phyloP scores from a whole-genome alignment of 2,329 filamentous ascomycete species.

The Pyricularia grisea region DNA sequence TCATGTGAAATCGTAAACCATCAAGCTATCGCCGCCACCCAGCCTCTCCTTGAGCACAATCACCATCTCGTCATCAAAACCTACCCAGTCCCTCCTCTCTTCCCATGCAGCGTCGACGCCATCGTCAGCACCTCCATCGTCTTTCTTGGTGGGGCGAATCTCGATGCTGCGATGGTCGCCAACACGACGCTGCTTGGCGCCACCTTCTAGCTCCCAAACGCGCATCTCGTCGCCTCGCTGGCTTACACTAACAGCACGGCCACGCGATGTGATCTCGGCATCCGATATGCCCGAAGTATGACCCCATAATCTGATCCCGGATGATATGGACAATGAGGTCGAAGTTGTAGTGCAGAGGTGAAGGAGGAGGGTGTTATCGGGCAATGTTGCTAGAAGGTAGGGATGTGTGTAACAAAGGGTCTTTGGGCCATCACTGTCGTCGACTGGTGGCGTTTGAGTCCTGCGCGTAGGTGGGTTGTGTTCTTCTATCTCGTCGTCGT shows the following conservation, averaged over 20 bases:
- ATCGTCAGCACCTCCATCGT: not conserved
- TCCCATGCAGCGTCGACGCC: constrained; percentile 24
- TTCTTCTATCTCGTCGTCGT: constrained; percentile 3
- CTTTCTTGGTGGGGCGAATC: constrained; percentile 27
- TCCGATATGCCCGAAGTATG: constrained; percentile 85
- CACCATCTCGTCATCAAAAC: constrained; percentile 89
- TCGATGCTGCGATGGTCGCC: constrained; percentile 28
- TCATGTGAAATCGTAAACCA: constrained; percentile 82
- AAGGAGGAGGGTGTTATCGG: constrained; percentile 79
- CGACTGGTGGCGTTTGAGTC: not conserved
- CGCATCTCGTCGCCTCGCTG: constrained; percentile 68
- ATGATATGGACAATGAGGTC: constrained; percentile 56
- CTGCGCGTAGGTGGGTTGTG: not conserved
- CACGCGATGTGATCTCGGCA: constrained; percentile 73
- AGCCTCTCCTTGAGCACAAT: constrained; percentile 67
- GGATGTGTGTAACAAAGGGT: constrained; percentile 68
- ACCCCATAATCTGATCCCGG: constrained; percentile 74
- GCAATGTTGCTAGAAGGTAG: constrained; percentile 73
- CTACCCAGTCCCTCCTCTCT: constrained; percentile 57
- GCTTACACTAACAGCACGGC: constrained; percentile 86
- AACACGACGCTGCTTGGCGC: constrained; percentile 9
- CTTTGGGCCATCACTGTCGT: constrained; percentile 36
- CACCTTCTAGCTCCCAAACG: constrained; percentile 80
- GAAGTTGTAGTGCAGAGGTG: constrained; percentile 71
- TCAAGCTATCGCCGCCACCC: constrained; percentile 60